These are phyloP conservation scores for Hypomontagnella monticulosa DNA, from an alignment of 495 filamentous ascomycete genomes.

Conservation along the genomic window DNA sequence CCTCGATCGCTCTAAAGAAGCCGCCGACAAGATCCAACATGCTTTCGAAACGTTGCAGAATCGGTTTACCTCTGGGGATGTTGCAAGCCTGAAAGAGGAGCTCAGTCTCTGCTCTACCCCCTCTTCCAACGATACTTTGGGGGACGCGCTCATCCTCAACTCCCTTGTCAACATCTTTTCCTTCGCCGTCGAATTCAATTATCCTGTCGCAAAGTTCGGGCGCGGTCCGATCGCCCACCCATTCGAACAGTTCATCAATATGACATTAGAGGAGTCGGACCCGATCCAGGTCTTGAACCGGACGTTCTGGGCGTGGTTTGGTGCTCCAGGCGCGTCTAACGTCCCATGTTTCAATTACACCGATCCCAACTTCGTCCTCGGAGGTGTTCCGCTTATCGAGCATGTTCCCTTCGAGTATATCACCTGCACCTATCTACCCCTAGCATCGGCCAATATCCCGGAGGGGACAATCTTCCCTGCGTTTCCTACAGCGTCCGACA, in stretches of 20 bases:
- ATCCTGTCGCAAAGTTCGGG: background rate
- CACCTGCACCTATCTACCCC: slow-evolving; percentile 9
- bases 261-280: background rate
- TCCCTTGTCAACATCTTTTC: background rate
- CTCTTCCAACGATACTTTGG: slow-evolving; percentile 1
- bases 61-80: background rate
- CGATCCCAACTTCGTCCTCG: background rate
- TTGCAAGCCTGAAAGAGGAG: slow-evolving; percentile 5
- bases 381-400: slow-evolving; percentile 8
- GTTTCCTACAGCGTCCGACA: background rate
- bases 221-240: slow-evolving; percentile 4
- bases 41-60: slow-evolving; percentile 2
- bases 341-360: slow-evolving; percentile 13
- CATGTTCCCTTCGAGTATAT: slow-evolving; percentile 8
- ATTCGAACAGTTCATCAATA: slow-evolving; percentile 5
- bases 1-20: slow-evolving; percentile 13
- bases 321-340: background rate
- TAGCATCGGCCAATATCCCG: slow-evolving; percentile 8
- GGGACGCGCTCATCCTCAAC: background rate
- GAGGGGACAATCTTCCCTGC: slow-evolving; percentile 12
- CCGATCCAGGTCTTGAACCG: slow-evolving; percentile 9
- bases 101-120: slow-evolving; percentile 15
- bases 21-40: slow-evolving; percentile 12
- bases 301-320: slow-evolving; percentile 18
- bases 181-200: slow-evolving; percentile 9